Base-by-base conservation (phyloP, 2,329 filamentous ascomycete species). In the Ophiostoma piceae region DNA sequence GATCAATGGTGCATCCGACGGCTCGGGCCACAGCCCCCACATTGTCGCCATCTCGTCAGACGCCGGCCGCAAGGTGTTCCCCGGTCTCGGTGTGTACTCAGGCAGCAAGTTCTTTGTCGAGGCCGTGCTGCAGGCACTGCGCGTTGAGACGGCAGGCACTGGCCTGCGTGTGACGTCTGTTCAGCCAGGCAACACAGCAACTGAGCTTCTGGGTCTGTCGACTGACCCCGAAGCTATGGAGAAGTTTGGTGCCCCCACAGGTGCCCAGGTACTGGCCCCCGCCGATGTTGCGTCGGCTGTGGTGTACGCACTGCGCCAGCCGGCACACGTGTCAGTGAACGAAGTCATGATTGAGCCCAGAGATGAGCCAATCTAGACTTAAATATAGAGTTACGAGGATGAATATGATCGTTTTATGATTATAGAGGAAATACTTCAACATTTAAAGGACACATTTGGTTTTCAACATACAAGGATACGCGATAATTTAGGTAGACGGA, bases 51-150 rank as follows among this genome's bases (percentile, higher is more conserved):
- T 94, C 74, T 93, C 91, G 0, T 94, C 91, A 0, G 91, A 94
- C 73, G 91, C 91, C 1, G 91, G 91, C 0, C 87, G 91, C 70
- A 93, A 93, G 78, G 90, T 92, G 8, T 94, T 94, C 80, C 90
- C 91, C 0, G 91, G 91, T 0, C 80, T 94, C 14, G 91, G 91
- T 68, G 91, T 94, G 47, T 94, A 94, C 82, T 92, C 90, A 0
- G 91, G 51, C 35, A 90, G 87, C 79, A 94, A 94, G 77, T 92
- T 94, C 84, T 94, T 94, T 76, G 90, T 94, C 69, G 91, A 94
- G 77, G 91, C 90, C 0, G 91, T 90, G 0, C 82, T 94, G n/a
- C 91, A 94, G 78, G 83, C 83, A 41, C 79, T 94, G 73, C 87
- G 91, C 9, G 79, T 94, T 8, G 91, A 94, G 82, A 94, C 90